A percentile compares a stretch with the other conserved stretches of the same genome.
phyloP scores from a whole-genome alignment of 352 stramenopile species.

The Phytophthora megakarya region DNA sequence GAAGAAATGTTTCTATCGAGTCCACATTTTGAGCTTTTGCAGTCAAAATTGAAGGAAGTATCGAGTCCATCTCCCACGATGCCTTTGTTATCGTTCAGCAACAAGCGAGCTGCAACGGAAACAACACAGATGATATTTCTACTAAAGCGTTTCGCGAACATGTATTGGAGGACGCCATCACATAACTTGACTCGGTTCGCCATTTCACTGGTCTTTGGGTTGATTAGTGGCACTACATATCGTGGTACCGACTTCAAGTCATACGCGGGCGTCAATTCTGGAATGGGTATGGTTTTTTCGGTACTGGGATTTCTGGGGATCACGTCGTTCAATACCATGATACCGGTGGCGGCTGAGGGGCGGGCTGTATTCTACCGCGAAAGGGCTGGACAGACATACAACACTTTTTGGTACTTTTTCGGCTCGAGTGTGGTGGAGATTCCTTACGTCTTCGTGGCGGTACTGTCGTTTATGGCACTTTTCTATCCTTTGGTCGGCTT shows the following conservation, averaged over 20 bases:
- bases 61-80: too few relatives aligned
- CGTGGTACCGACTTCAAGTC: constrained; percentile 2
- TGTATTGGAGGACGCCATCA: constrained; percentile 22
- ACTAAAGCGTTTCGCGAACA: constrained; percentile 7
- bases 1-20: too few relatives aligned
- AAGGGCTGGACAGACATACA: constrained; percentile 19
- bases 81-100: too few relatives aligned
- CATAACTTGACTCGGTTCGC: constrained; percentile 22
- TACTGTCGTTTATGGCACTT: constrained; percentile 8
- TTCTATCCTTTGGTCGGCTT: constrained; percentile 26
- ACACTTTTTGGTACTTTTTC: constrained; percentile 27
- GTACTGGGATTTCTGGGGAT: constrained; percentile 5
- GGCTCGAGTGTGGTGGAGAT: constrained; percentile 16
- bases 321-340: constrained; percentile 7
- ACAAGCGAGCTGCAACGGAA: constrained; percentile 21
- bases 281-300: constrained; percentile 18
- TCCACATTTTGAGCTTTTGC: too few relatives aligned
- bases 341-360: constrained; percentile 3
- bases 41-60: too few relatives aligned
- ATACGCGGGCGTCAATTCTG: constrained; percentile 20
- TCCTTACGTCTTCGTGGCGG: neutral
- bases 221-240: constrained; percentile 3
- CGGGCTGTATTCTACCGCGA: constrained; percentile 22
- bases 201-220: neutral
- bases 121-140: constrained; percentile 25